Base-by-base conservation (phyloP, 176 grass and related monocot species). In the Musa itinerans region DNA sequence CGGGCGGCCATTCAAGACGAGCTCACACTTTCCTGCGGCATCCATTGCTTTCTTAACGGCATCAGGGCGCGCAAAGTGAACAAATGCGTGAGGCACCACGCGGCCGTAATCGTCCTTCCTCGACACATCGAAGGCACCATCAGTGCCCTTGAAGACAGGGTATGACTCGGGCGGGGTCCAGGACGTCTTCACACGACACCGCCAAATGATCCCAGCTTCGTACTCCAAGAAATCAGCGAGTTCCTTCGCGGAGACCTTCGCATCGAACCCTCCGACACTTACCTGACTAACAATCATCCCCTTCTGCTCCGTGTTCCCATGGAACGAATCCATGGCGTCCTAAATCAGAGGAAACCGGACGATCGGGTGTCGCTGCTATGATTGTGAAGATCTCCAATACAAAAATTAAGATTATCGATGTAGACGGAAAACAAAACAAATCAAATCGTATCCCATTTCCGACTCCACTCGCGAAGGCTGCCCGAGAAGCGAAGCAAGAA, bases 131-230 rank as follows among this genome's bases (percentile, higher is more conserved):
- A 72, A n/a, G 3, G 57, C 3, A 2, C 19, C 29, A 9, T 74
- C 54, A 11, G 74, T 14, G 16, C 66, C 61, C n/a, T 79, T 63
- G 72, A 89, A 90, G 77, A 89, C 79, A 10, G 90, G 90, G 63
- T 73, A 72, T 1, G 94, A 85, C 9, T 90, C 80, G 20, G 68
- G 90, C 73, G 94, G 94, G 8, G 86, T 93, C 84, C 82, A 87
- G 63, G 90, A 93, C 20, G 79, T 87, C 90, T 97, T 97, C 74
- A 93, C 86, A 29, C 88, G 83, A 82, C 94, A 97, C 9, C 88
- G 94, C 94, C 94, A 97, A 62, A 93, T 89, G 81, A 73, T 74
- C 73, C 90, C 86, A 25, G 78, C 88, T 61, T 97, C 84, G 8
- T 48, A 0, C 83, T 90, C 90, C 22, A 97, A 49, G 78, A 86